A percentile compares a stretch with the other conserved stretches of the same genome.
Conservation (phyloP, 2,329 filamentous ascomycete genomes). For the Dothidotthia symphoricarpi region DNA sequence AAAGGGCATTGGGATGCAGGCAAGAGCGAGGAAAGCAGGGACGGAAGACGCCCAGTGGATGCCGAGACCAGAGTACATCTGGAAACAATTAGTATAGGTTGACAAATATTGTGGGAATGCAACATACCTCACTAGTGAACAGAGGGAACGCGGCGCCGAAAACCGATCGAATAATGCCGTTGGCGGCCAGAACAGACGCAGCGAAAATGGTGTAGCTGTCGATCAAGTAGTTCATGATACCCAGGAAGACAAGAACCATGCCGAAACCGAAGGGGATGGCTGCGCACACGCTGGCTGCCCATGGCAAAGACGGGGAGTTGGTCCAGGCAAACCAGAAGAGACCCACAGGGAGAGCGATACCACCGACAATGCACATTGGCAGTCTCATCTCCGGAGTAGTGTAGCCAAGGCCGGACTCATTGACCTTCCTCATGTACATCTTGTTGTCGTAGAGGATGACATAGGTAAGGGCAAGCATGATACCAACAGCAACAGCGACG, state of each 20-base stretch:
- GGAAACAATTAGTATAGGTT: slow-evolving; percentile 22
- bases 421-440: slow-evolving; percentile 42
- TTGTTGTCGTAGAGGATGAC: slow-evolving; percentile 42
- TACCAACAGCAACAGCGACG: slow-evolving; percentile 66
- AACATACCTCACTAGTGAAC: slow-evolving; percentile 55
- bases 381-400: slow-evolving; percentile 67
- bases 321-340: slow-evolving; percentile 48
- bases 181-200: slow-evolving; percentile 71
- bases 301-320: slow-evolving; percentile 53
- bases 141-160: slow-evolving; percentile 78
- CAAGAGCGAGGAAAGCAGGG: slow-evolving; percentile 70
- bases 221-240: slow-evolving; percentile 45
- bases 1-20: slow-evolving; percentile 71
- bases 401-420: slow-evolving; percentile 50
- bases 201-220: slow-evolving; percentile 68
- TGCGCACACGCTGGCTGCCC: slow-evolving; percentile 55
- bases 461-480: slow-evolving; percentile 59
- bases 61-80: slow-evolving; percentile 55
- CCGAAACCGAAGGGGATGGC: slow-evolving; percentile 57
- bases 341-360: slow-evolving; percentile 57
- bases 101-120: too few species aligned
- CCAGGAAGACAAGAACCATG: slow-evolving; percentile 66
- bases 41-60: slow-evolving; percentile 75
- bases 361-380: slow-evolving; percentile 61
- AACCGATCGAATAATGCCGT: slow-evolving; percentile 75